Base-by-base conservation (phyloP, 2,329 filamentous ascomycete species). In the Beauveria sp. region DNA sequence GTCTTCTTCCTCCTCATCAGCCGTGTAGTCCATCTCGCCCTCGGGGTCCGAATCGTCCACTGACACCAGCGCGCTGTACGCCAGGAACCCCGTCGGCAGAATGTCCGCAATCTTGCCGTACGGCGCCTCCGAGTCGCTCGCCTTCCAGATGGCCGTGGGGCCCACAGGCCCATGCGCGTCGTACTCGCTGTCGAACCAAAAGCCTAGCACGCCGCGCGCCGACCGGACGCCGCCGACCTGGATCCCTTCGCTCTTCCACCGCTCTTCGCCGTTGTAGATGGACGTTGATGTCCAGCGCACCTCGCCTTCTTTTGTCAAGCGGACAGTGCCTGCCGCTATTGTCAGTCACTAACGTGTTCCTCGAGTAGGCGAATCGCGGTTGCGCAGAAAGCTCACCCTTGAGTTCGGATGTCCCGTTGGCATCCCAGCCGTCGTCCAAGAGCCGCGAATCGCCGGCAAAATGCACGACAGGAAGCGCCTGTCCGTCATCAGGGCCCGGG, bases 81-180 rank as follows among this genome's bases (percentile, higher is more conserved):
- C 67, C 3, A 72, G 38, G 31, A 72, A 72, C 16, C 72, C 70
- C 8, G 63, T 68, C 7, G 71, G 67, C 4, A 75, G 68, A 31
- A 73, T 63, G 52, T 73, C 71, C 9, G 73, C 67, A 46, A 70
- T 69, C 53, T 66, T 64, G 8, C 62, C 66, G 22, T 40, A 65
- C 43, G 62, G 67, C 60, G 65, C 64, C 28, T 71, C 69, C 18
- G 74, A 73, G 66, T 89, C 85, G 49, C 79, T 82, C 12, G 87
- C 77, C 73, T 93, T 93, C 89, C 89, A 93, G 68, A 90, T 91
- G 0, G 86, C 87, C 1, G 87, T 90, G 1, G 89, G 89, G 0
- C 89, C 89, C 2, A 82, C 88, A 0, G 89, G 89, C 0, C 89
- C 89, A 66, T 87, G 83, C 1, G 76, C 71, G 64, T 89, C 86